Conservation (phyloP, 2,329 filamentous ascomycete species). For the Exserohilum rostratum region DNA sequence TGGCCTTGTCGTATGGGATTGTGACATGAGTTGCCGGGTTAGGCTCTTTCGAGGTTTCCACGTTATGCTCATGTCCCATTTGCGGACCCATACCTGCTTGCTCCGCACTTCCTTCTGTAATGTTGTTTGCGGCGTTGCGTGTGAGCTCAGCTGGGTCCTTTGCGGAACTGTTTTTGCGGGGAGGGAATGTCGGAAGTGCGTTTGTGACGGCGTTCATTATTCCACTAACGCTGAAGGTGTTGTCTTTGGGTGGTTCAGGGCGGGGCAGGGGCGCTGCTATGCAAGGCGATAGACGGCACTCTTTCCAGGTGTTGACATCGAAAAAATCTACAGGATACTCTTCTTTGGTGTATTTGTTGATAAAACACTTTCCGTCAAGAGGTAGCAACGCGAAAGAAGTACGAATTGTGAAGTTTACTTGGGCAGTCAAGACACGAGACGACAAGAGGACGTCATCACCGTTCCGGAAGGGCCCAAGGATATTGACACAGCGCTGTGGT, state of each 20-base stretch:
- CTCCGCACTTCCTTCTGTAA: slow-evolving; percentile 37
- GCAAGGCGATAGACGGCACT: slow-evolving; percentile 78
- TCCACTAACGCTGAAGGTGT: slow-evolving; percentile 50
- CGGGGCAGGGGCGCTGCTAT: slow-evolving; percentile 71
- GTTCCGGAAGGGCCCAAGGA: slow-evolving; percentile 85
- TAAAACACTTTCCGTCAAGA: slow-evolving; percentile 84
- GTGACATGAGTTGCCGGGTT: slow-evolving; percentile 53
- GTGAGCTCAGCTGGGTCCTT: slow-evolving; percentile 27
- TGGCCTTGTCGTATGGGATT: slow-evolving; percentile 60
- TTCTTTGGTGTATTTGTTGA: slow-evolving; percentile 80
- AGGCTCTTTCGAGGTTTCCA: slow-evolving; percentile 27
- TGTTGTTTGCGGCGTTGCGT: slow-evolving; percentile 34
- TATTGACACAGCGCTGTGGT: slow-evolving; percentile 87
- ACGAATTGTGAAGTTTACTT: slow-evolving; percentile 90
- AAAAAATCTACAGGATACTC: slow-evolving; percentile 86
- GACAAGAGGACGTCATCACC: slow-evolving; percentile 92
- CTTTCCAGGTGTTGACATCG: slow-evolving; percentile 77
- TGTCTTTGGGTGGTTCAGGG: slow-evolving; percentile 44
- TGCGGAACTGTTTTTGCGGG: slow-evolving; percentile 37
- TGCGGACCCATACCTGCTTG: slow-evolving; percentile 54
- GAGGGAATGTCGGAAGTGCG: slow-evolving; percentile 50
- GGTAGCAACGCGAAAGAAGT: slow-evolving; percentile 86
- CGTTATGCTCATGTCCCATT: slow-evolving; percentile 49
- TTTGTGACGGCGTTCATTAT: slow-evolving; percentile 57
- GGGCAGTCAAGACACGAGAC: slow-evolving; percentile 85